Base-by-base conservation (phyloP, 768 basidiomycete genomes). In the Leccinum imitatum region DNA sequence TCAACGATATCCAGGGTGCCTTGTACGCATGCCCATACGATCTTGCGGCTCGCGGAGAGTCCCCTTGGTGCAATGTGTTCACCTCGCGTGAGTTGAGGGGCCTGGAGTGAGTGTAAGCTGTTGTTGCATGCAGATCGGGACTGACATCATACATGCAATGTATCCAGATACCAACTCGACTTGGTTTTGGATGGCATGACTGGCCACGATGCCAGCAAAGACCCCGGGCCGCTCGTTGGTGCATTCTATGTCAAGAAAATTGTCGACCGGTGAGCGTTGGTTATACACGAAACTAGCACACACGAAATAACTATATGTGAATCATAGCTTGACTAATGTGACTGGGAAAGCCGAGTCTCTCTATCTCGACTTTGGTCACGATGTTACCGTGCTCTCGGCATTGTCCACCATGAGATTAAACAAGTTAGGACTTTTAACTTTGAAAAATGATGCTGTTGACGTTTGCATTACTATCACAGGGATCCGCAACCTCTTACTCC, bases 21-120 rank as follows among this genome's bases (percentile, higher is more conserved):
- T 69, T 80, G 53, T 78, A 74, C 56, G 78, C 77, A 21, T 77
- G 77, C 54, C 73, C 77, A 37, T 80, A 77, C 50, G 78, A 79
- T 59, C 67, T 76, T 41, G 78, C 78, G 3, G 73, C 75, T 19
- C 62, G 66, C 52, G 61, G 67, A 19, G 53, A 51, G 23, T 75
- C 79, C 30, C 76, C 79, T 1, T 79, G 78, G 79, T 79, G 77
- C 55, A 65, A 65, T n/a, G 75, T 73, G 54, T 80, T 80, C 67
- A 62, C 67, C 7, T 25, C 31, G 39, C 33, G 41, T 23, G 79
- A 80, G 61, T 63, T 80, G 35, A 62, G 57, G 39, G 64, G 66
- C 31, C 73, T 80, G 51, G 77, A 79, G 73, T 78, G 61, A 35
- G 76, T 62, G 48, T 57, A 10, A 15, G 19, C 8, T 44, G 15